Base-by-base conservation (phyloP, 83 land plant species). In the Diphasiastrum complanatum region DNA sequence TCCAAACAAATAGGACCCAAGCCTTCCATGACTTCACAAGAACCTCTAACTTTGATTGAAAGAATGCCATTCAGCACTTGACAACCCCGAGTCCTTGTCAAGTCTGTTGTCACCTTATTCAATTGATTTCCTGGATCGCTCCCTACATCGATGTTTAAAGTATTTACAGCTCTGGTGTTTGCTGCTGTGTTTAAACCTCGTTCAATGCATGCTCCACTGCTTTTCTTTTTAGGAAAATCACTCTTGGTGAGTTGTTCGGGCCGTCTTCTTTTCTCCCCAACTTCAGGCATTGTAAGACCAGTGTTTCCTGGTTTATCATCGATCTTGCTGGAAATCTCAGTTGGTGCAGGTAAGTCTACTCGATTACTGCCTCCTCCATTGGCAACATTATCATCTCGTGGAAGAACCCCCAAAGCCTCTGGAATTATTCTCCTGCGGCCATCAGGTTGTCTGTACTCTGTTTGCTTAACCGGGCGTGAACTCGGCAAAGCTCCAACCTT, bases 391-490 rank as follows among this genome's bases (percentile, higher is more conserved):
- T 85, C 90, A 33, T 75, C 74, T 19, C 80, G 77, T 29, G 52
- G 33, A 56, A 83, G 76, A 49, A 73, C 80, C 1, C 91, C 88
- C 60, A 91, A 76, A 62, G 98, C 88, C 75, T 93, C 89, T 11
- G 98, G 98, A 38, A 93, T 93, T 43, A 93, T 93, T 46, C 98
- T 71, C 61, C 88, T 83, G 51, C 96, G 78, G 0, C 96, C 98
- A 80, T 93, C 98, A 49, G 91, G 83, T 11, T 88, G 69, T 33
- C 96, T 75, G 51, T 93, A 92, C 60, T 92, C 98, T 65, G 74
- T 81, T 61, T 92, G 98, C 65, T 88, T 85, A 12, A 85, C 86
- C 41, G 88, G 96, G 75, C 85, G 84, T 19, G 85, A 60, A 18
- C 49, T 56, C 51, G 71, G 60, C 12, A 54, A 60, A 2, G 26